These are phyloP conservation scores for Biscutella auriculata DNA, from an alignment of 441 rosid species.

Conservation along the genomic window DNA sequence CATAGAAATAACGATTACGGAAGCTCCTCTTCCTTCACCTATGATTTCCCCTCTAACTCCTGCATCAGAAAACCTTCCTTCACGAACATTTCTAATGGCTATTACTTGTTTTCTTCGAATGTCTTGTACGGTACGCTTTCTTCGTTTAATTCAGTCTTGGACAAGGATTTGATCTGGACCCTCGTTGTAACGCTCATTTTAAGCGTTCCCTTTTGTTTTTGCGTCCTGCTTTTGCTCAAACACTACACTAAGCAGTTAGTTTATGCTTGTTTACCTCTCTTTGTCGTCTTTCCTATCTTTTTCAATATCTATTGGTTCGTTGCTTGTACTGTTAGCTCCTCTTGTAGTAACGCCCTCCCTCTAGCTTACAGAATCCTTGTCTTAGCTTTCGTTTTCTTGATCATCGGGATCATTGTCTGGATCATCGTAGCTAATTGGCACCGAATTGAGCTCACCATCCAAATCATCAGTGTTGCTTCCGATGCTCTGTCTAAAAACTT, in stretches of 20 bases:
- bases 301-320: slow-evolving; percentile 81
- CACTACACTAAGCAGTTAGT: slow-evolving; percentile 73
- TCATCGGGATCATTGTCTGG: slow-evolving; percentile 63
- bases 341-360: slow-evolving; percentile 60
- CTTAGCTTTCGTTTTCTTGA: slow-evolving; percentile 48
- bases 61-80: slow-evolving; percentile 37
- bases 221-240: slow-evolving; percentile 54
- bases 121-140: neutral
- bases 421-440: slow-evolving; percentile 69
- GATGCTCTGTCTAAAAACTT: slow-evolving; percentile 64
- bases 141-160: slow-evolving; percentile 25
- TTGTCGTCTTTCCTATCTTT: slow-evolving; percentile 48
- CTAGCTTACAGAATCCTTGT: slow-evolving; percentile 54
- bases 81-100: neutral
- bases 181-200: slow-evolving; percentile 51
- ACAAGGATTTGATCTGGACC: slow-evolving; percentile 46
- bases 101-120: slow-evolving; percentile 9
- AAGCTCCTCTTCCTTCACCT: slow-evolving; percentile 39
- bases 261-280: slow-evolving; percentile 62
- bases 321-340: slow-evolving; percentile 57
- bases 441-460: slow-evolving; percentile 62
- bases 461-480: slow-evolving; percentile 61
- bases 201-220: slow-evolving; percentile 59
- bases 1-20: slow-evolving; percentile 42
- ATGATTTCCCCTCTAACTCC: slow-evolving; percentile 41